A percentile compares a stretch with the other conserved stretches of the same genome.
Conservation (phyloP, 306 rosid species). For the Calophaca sinica region DNA sequence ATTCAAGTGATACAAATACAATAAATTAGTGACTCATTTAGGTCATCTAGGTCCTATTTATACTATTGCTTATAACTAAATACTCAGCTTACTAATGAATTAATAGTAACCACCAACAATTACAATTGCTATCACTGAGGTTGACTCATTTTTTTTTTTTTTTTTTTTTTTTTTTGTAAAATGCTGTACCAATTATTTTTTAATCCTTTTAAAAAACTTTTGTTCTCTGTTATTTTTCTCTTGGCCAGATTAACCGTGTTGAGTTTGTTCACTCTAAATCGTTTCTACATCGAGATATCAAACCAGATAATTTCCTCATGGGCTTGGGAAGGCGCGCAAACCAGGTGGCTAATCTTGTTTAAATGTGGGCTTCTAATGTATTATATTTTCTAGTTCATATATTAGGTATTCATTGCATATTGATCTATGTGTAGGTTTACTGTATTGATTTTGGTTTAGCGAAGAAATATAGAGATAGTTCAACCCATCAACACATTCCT, state of each 20-base stretch:
- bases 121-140: not conserved
- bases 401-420: constrained; percentile 37
- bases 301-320: constrained; percentile 97
- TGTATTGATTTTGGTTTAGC: constrained; percentile 95
- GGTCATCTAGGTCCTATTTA: not conserved
- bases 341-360: constrained; percentile 62
- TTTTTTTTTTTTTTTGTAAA: not conserved
- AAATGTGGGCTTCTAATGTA: not conserved
- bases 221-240: not conserved
- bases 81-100: not conserved
- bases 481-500: constrained; percentile 95
- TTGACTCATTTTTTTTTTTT: not conserved
- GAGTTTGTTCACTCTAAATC: constrained; percentile 91
- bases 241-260: constrained; percentile 82
- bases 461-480: constrained; percentile 88
- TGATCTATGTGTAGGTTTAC: constrained; percentile 59
- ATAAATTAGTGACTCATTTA: not conserved
- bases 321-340: constrained; percentile 96
- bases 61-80: not conserved
- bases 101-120: not conserved
- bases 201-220: not conserved
- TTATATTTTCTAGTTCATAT: constrained; percentile 7
- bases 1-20: constrained; percentile 3
- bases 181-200: constrained; percentile 1
- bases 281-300: constrained; percentile 93